Evolutionary conservation across 148 eudicot genomes (phyloP).

Genomic region (Dysphania ambrosioides): DNA sequence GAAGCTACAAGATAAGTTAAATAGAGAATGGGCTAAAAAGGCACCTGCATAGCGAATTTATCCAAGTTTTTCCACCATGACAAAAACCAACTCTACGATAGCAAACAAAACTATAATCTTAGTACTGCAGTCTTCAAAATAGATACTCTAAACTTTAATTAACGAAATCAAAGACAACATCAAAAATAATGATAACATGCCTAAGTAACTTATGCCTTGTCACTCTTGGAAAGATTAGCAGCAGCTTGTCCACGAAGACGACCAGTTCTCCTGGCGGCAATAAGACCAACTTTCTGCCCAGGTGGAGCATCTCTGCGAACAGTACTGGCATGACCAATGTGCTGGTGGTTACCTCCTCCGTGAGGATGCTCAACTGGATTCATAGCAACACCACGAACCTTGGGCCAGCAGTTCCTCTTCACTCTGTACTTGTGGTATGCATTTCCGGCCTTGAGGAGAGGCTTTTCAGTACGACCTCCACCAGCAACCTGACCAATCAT

Average conservation of each 20-base stretch:
- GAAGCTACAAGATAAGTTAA: not conserved
- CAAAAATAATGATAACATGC: not conserved
- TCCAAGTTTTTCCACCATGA: not conserved
- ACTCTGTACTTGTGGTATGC: slow-evolving; percentile 47
- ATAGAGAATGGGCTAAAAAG: not conserved
- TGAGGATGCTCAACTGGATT: slow-evolving; percentile 52
- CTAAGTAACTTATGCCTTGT: slow-evolving; percentile 31
- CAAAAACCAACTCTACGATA: slow-evolving; percentile 9
- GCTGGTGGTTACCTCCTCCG: slow-evolving; percentile 52
- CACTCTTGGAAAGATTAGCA: slow-evolving; percentile 33
- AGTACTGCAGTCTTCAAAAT: slow-evolving; percentile 13
- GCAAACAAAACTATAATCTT: slow-evolving; percentile 26
- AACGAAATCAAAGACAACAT: slow-evolving; percentile 4
- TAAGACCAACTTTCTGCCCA: slow-evolving; percentile 47
- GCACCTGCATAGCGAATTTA: slow-evolving; percentile 7
- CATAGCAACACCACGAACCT: slow-evolving; percentile 54
- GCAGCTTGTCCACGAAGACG: slow-evolving; percentile 53
- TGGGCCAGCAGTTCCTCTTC: slow-evolving; percentile 48
- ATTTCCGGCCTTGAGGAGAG: slow-evolving; percentile 43
- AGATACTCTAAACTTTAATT: slow-evolving; percentile 1
- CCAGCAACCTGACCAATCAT: slow-evolving; percentile 47
- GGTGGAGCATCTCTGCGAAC: slow-evolving; percentile 47
- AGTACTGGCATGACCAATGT: slow-evolving; percentile 47
- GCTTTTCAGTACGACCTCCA: slow-evolving; percentile 52
- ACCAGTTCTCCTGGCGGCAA: slow-evolving; percentile 47